Evolutionary conservation across 768 basidiomycete species (phyloP).

Genomic region (Ramaria sp.): DNA sequence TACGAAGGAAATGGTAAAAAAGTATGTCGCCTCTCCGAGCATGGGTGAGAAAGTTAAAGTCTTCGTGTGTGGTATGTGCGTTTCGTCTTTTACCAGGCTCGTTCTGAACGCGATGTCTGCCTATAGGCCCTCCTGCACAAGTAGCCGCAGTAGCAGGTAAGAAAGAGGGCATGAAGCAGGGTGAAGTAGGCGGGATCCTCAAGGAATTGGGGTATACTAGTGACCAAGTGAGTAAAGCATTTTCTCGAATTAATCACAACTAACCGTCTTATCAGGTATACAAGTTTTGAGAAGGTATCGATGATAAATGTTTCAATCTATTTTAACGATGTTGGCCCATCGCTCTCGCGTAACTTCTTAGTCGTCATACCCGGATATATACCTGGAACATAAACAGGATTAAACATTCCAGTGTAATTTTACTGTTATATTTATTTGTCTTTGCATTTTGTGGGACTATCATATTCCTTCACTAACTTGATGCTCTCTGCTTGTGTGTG

Average conservation of each 20-base stretch:
- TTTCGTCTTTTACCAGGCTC: neutral
- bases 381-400: too few species aligned
- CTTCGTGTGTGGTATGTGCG: constrained; percentile 73
- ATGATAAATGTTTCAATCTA: neutral
- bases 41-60: constrained; percentile 75
- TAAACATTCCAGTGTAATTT: too few species aligned
- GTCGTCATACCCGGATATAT: too few species aligned
- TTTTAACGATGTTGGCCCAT: too few species aligned
- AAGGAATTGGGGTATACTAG: constrained; percentile 79
- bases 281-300: neutral
- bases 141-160: constrained; percentile 82
- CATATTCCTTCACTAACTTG: too few species aligned
- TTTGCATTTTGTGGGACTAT: too few species aligned
- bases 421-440: too few species aligned
- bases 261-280: neutral
- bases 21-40: constrained; percentile 55
- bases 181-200: constrained; percentile 69
- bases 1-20: constrained; percentile 57
- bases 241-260: neutral
- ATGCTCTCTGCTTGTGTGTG: too few species aligned
- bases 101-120: constrained; percentile 2
- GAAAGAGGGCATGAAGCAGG: constrained; percentile 85
- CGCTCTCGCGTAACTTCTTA: too few species aligned
- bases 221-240: constrained; percentile 54
- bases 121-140: constrained; percentile 71